A percentile compares a stretch with the other conserved stretches of the same genome.
Evolutionary conservation across 306 rosid species (phyloP).

Genomic region (Quercus aquifolioides): DNA sequence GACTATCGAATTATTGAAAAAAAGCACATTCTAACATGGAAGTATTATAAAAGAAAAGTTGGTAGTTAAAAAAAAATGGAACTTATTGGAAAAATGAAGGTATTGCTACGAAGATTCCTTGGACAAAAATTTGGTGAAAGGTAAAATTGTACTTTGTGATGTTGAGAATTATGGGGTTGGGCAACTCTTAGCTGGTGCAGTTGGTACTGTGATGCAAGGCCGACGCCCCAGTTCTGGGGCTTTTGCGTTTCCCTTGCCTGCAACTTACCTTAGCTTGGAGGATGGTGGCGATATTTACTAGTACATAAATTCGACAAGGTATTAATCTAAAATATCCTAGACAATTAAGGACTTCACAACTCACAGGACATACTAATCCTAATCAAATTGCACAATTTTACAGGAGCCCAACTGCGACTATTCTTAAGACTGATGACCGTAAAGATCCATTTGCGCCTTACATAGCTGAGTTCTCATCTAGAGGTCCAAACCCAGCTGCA

Average conservation of each 20-base stretch:
- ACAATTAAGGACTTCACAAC: background rate
- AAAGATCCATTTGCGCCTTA: slow-evolving; percentile 31
- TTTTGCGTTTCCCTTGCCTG: slow-evolving; percentile 17
- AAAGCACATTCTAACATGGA: no score
- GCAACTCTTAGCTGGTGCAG: slow-evolving; percentile 3
- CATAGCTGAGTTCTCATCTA: slow-evolving; percentile 37
- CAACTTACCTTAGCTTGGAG: background rate
- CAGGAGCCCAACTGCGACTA: slow-evolving; percentile 42
- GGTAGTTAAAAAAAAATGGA: no score
- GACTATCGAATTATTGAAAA: no score
- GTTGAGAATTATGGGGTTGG: accelerated
- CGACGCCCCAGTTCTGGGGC: background rate
- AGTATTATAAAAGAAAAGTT: no score
- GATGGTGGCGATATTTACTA: background rate
- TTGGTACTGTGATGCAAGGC: slow-evolving; percentile 27
- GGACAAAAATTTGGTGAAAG: slow-evolving; percentile 30
- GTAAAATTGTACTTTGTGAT: slow-evolving; percentile 52
- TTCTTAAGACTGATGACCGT: slow-evolving; percentile 21
- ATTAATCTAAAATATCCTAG: background rate
- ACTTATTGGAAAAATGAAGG: slow-evolving; percentile 1
- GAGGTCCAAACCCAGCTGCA: slow-evolving; percentile 47
- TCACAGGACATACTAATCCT: background rate
- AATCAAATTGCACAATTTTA: background rate
- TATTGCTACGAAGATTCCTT: background rate
- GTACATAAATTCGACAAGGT: slow-evolving; percentile 28